Conservation (phyloP, 1,284 basidiomycete species). For the Pseudomicrostroma phylloplanum region DNA sequence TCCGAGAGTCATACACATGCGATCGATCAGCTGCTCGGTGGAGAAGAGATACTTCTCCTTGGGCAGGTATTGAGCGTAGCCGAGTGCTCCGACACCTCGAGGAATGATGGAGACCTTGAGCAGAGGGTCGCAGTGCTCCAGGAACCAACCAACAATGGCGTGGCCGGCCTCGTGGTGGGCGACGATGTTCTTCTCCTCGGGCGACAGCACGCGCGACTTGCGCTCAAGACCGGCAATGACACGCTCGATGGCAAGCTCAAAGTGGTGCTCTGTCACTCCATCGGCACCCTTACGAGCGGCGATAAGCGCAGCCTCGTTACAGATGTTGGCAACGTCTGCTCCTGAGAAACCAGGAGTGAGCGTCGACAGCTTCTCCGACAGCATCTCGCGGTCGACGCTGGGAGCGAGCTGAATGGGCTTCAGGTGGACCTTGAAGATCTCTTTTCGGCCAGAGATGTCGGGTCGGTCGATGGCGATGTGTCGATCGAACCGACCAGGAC, state of each 20-base stretch:
- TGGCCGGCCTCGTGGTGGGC: conserved; percentile 99
- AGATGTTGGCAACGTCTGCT: conserved; percentile 97
- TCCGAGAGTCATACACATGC: conserved; percentile 99
- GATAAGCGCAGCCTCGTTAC: conserved; percentile 93
- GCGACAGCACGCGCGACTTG: conserved; percentile 85
- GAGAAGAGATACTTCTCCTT: conserved; percentile 92
- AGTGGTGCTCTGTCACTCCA: conserved; percentile 74
- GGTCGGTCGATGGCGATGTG: conserved; percentile 94
- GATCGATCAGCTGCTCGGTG: conserved; percentile 86
- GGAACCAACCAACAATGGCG: conserved; percentile 95
- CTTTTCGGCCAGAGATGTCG: conserved; percentile 84
- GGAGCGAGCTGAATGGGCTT: conserved; percentile 63
- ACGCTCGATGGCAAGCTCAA: conserved; percentile 94
- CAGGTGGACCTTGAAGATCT: conserved; percentile 91
- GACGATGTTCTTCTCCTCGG: conserved; percentile 96
- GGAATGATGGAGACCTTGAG: conserved; percentile 99
- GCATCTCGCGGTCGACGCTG: conserved; percentile 26
- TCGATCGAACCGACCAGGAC: conserved; percentile 94
- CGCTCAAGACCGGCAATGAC: conserved; percentile 95
- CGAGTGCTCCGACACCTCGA: conserved; percentile 86
- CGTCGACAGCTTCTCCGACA: conserved; percentile 75
- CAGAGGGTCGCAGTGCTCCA: conserved; percentile 92
- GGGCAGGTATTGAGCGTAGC: conserved; percentile 92
- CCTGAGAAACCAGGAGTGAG: conserved; percentile 97
- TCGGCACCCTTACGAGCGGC: conserved; percentile 81